These are phyloP conservation scores for Trametes gibbosa DNA, from an alignment of 768 basidiomycete species.

Conservation along the genomic window DNA sequence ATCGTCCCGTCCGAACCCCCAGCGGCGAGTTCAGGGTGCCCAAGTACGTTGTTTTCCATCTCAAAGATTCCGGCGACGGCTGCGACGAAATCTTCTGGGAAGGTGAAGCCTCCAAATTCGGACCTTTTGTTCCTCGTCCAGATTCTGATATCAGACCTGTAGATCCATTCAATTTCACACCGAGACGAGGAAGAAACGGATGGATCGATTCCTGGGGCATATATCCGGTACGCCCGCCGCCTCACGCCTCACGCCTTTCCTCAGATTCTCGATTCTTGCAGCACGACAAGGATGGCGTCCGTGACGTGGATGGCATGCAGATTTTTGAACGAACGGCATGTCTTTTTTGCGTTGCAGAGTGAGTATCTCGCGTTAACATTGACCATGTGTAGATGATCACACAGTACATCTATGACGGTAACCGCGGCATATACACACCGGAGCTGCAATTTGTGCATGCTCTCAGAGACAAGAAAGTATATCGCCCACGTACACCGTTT, in stretches of 20 bases:
- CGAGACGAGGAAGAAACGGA: not conserved
- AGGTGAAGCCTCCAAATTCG: not conserved
- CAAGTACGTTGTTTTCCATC: slow-evolving; percentile 7
- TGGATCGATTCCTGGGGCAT: slow-evolving; percentile 9
- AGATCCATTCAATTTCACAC: slow-evolving; percentile 4
- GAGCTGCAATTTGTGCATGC: slow-evolving; percentile 7
- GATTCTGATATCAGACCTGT: too few relatives aligned
- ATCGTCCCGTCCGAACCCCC: not conserved
- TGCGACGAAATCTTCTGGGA: slow-evolving; percentile 14
- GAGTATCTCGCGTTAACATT: not conserved
- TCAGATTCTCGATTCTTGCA: not conserved
- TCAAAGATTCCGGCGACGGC: not conserved
- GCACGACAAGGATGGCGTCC: not conserved
- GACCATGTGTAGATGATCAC: not conserved
- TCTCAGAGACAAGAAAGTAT: slow-evolving; percentile 6
- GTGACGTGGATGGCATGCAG: not conserved
- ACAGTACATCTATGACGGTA: not conserved
- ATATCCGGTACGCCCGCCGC: not conserved
- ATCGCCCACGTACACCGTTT: not conserved
- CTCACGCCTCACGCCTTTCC: not conserved
- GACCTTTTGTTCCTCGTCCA: too few relatives aligned
- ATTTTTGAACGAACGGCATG: not conserved
- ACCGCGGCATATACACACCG: not conserved
- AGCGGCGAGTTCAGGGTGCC: not conserved
- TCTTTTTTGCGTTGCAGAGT: not conserved